Conservation (phyloP, 768 basidiomycete species). For the Mycena maculata region DNA sequence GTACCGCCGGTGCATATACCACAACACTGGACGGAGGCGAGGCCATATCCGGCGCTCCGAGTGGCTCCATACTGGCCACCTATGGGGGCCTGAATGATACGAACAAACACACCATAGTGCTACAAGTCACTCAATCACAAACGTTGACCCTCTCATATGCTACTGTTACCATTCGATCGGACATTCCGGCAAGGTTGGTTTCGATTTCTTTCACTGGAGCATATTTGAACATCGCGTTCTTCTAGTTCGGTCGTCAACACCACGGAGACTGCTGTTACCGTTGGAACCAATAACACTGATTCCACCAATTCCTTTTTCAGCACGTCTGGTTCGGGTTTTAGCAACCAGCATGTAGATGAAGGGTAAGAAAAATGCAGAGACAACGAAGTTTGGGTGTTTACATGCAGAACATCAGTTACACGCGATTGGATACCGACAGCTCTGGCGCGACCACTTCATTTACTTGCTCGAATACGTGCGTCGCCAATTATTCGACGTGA, state of each 20-base stretch:
- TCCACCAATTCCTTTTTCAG: conserved; percentile 32
- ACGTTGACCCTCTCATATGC: conserved; percentile 27
- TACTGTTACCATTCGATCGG: conserved; percentile 28
- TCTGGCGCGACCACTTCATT: conserved; percentile 24
- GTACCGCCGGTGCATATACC: conserved; percentile 30
- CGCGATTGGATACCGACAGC: conserved; percentile 31
- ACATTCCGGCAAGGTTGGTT: not conserved
- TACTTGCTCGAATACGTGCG: conserved; percentile 31
- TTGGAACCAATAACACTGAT: conserved; percentile 18
- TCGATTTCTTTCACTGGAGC: not conserved
- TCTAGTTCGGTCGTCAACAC: conserved; percentile 22
- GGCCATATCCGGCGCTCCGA: conserved; percentile 9
- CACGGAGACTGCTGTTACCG: conserved; percentile 22
- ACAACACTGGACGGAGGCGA: conserved; percentile 30
- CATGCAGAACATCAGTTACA: too few species aligned
- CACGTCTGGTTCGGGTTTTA: conserved; percentile 22
- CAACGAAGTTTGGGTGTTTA: too few species aligned
- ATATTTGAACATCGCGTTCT: not conserved
- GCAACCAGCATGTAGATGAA: conserved; percentile 27
- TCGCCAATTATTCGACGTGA: not conserved
- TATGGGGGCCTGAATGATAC: conserved; percentile 27
- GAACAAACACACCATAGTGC: conserved; percentile 30
- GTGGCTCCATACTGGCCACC: conserved; percentile 26
- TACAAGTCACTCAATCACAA: conserved; percentile 27
- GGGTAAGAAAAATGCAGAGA: too few species aligned